Evolutionary conservation across 2,329 filamentous ascomycete species (phyloP), one percentile per base, ranked within the genome.

Genomic region (Penicillium sp.): DNA sequence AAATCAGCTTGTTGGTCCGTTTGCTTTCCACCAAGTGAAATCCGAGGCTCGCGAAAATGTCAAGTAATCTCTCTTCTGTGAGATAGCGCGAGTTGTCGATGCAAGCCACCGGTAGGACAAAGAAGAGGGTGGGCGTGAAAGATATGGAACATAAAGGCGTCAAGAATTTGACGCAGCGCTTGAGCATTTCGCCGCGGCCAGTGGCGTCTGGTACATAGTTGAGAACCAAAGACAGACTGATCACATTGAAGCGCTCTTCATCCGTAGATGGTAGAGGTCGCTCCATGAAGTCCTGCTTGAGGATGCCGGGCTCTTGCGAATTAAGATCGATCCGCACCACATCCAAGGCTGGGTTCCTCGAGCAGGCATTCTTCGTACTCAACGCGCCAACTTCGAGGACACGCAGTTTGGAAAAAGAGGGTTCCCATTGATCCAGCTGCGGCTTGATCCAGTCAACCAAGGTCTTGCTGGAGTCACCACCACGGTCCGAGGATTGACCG

Each of bases 231-330:
- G 91, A 96, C 22, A 99, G 78, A 44, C 91, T 96, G 64, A 99
- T 87, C 46, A 97, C 83, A 68, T 99, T 90, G 68, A 97, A 97
- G 20, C 77, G 77, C 36, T 91, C 85, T 5, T 81, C 76, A 20
- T 79, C 67, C 7, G 60, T 69, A 5, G 46, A 28, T 0, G 92
- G 92, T 3, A 92, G 71, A 0, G 91, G 89, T 24, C 91, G 81
- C 60, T 90, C 76, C 92, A 99, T 96, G 66, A 99, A 97, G 70
- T 99, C 90, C 68, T 96, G 90, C 70, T 95, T 85, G 51, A 85
- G 68, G 59, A 99, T 99, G 2, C 69, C 71, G 1, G 86, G 79
- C 42, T 86, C 86, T 66, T 95, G 90, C 53, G 91, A 94, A 71
- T 95, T 89, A 50, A 99, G 76, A 67, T 99, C 94, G 68, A 99